A percentile compares a stretch with the other conserved stretches of the same genome.
Conservation (phyloP, 2,329 filamentous ascomycete species). For the Sclerotinia borealis region DNA sequence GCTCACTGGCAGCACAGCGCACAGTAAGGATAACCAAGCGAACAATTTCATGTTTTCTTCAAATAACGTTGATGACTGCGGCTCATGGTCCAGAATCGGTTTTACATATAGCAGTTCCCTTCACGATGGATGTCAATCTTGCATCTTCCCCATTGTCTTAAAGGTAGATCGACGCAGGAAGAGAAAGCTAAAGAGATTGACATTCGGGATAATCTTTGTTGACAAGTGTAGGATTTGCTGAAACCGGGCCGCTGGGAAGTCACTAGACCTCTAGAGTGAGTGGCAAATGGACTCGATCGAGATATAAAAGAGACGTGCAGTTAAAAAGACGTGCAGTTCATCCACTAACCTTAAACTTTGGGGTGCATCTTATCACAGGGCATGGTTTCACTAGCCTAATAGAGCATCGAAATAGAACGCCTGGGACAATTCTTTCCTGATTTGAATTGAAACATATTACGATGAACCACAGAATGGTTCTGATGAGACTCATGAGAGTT, state of each 20-base stretch:
- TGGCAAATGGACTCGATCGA: not conserved
- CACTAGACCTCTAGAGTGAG: not conserved
- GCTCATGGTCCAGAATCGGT: not conserved
- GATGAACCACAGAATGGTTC: not conserved
- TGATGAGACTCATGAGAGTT: not conserved
- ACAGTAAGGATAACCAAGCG: not conserved
- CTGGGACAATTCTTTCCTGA: not conserved
- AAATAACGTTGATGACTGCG: not conserved
- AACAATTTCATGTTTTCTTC: not conserved
- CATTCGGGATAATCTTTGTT: not conserved
- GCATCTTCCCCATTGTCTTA: not conserved
- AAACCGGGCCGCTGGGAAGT: not conserved
- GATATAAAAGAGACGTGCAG: too few species aligned
- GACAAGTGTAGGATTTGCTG: not conserved
- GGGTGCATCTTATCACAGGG: not conserved
- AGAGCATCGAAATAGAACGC: not conserved
- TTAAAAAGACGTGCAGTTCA: too few species aligned
- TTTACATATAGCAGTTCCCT: not conserved
- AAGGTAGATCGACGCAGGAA: not conserved
- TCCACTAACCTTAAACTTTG: not conserved
- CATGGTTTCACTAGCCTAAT: not conserved
- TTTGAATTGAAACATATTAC: not conserved
- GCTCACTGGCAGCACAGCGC: not conserved
- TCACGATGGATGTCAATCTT: not conserved
- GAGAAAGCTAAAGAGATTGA: not conserved